Evolutionary conservation across 805 yeast species (phyloP).

Genomic region (Starmerella stellata): DNA sequence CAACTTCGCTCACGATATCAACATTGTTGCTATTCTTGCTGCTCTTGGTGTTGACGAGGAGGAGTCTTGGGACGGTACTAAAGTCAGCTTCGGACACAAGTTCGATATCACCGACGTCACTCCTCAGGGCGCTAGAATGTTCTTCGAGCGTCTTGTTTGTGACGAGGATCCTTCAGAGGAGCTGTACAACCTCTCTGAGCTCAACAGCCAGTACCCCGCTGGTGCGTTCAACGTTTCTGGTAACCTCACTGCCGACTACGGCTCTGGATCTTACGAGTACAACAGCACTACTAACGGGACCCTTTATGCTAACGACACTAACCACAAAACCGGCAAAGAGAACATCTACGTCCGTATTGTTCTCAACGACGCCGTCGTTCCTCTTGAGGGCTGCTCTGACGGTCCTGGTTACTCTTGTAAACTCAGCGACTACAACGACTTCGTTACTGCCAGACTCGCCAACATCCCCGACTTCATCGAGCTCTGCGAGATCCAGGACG

Average conservation of each 20-base stretch:
- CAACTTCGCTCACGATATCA: conserved; percentile 43
- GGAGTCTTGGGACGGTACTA: too few species aligned
- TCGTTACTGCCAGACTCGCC: too few species aligned
- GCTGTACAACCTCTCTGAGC: conserved; percentile 33
- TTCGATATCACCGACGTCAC: too few species aligned
- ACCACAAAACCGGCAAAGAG: conserved; percentile 1
- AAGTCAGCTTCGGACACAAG: too few species aligned
- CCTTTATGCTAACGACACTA: conserved; percentile 9
- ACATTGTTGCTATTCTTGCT: conserved; percentile 32
- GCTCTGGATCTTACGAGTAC: conserved; percentile 1
- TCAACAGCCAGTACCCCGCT: conserved; percentile 25
- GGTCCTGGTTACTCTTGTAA: conserved; percentile 37
- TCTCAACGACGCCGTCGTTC: too few species aligned
- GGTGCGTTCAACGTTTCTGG: conserved; percentile 20
- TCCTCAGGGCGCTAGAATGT: too few species aligned
- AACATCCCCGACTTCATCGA: conserved; percentile 5
- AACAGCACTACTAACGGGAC: conserved; percentile 3
- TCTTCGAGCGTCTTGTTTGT: too few species aligned
- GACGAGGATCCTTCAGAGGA: conserved; percentile 25
- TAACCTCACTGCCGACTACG: conserved; percentile 25
- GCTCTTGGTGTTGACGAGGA: conserved; percentile 32
- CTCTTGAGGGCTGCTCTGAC: too few species aligned
- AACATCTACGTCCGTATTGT: conserved; percentile 31
- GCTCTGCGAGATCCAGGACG: conserved; percentile 8
- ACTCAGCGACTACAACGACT: conserved; percentile 16